Evolutionary conservation across 2,329 filamentous ascomycete species (phyloP).

Genomic region (Cercospora beticola): DNA sequence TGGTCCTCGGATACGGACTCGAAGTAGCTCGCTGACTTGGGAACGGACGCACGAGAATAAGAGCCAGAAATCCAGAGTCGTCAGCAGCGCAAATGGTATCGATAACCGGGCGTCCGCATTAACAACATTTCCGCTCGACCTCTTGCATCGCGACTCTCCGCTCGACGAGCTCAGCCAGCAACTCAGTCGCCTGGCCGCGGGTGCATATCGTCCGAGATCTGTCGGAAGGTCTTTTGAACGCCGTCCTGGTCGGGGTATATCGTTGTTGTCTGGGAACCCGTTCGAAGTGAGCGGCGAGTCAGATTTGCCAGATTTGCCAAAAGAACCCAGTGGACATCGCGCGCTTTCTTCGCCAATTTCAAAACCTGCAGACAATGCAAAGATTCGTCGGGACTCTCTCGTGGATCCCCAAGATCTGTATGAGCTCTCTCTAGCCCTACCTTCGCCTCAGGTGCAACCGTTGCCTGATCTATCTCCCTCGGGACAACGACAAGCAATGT

Average conservation of each 20-base stretch:
- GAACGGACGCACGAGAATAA: conserved; percentile 6
- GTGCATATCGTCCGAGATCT: conserved; percentile 24
- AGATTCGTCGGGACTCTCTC: conserved; percentile 7
- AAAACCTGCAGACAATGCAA: not conserved
- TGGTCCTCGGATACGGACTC: conserved; percentile 17
- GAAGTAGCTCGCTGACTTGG: conserved; percentile 27
- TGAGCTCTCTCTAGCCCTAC: conserved; percentile 26
- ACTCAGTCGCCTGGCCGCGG: conserved; percentile 31
- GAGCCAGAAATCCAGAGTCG: conserved; percentile 14
- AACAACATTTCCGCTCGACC: conserved; percentile 17
- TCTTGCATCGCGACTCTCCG: conserved; percentile 32
- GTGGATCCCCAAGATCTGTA: conserved; percentile 1
- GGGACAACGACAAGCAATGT: conserved; percentile 2
- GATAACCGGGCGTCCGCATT: not conserved
- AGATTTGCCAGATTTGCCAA: not conserved
- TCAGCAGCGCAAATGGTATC: conserved; percentile 23
- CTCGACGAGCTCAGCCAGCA: conserved; percentile 36
- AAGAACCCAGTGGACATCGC: not conserved
- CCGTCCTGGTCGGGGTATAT: conserved; percentile 19
- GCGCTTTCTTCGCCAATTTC: not conserved
- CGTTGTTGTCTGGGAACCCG: conserved; percentile 27
- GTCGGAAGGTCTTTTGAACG: conserved; percentile 30
- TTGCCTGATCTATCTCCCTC: conserved; percentile 2
- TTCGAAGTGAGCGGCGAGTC: conserved; percentile 13
- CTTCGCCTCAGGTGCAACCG: conserved; percentile 17